Evolutionary conservation across 768 basidiomycete species (phyloP).

Genomic region (Suillus luteus): DNA sequence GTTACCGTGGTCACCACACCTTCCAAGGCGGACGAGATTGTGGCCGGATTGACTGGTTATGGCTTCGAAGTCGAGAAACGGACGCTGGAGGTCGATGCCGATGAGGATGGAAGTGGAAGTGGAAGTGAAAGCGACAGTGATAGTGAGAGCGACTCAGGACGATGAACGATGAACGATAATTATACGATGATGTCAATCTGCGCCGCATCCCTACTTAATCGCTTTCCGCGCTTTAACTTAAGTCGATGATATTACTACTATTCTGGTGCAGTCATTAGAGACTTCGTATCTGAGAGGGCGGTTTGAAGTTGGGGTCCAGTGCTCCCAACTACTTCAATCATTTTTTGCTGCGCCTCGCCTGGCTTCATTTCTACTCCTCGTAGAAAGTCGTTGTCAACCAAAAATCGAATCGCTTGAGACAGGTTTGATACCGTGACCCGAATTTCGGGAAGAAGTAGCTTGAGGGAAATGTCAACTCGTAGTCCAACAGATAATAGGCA

Average conservation of each 20-base stretch:
- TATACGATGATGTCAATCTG: neutral
- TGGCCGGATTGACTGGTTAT: conserved; percentile 55
- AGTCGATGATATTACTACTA: conserved; percentile 4
- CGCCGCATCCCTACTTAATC: conserved; percentile 8
- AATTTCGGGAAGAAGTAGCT: conserved; percentile 87
- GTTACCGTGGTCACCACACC: conserved; percentile 84
- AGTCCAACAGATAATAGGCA: neutral
- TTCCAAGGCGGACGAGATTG: conserved; percentile 73
- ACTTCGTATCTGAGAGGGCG: conserved; percentile 11
- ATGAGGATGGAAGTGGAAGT: conserved; percentile 41
- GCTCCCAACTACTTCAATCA: conserved; percentile 60
- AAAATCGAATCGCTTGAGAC: conserved; percentile 88
- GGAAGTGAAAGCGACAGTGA: conserved; percentile 35
- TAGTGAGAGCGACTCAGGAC: conserved; percentile 15
- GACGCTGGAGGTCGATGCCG: conserved; percentile 63
- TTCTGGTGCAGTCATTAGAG: neutral
- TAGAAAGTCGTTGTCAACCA: conserved; percentile 89
- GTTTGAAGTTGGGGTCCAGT: conserved; percentile 12
- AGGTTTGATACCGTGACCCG: conserved; percentile 87
- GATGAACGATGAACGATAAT: conserved; percentile 1
- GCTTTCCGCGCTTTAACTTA: neutral
- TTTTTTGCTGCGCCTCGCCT: conserved; percentile 67
- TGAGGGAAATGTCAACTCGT: conserved; percentile 10
- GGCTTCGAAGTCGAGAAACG: conserved; percentile 83
- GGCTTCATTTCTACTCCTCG: conserved; percentile 76